Evolutionary conservation across 2,329 filamentous ascomycete genomes (phyloP), one percentile per base, ranked within the genome.

Genomic region (Colletotrichum sp.): DNA sequence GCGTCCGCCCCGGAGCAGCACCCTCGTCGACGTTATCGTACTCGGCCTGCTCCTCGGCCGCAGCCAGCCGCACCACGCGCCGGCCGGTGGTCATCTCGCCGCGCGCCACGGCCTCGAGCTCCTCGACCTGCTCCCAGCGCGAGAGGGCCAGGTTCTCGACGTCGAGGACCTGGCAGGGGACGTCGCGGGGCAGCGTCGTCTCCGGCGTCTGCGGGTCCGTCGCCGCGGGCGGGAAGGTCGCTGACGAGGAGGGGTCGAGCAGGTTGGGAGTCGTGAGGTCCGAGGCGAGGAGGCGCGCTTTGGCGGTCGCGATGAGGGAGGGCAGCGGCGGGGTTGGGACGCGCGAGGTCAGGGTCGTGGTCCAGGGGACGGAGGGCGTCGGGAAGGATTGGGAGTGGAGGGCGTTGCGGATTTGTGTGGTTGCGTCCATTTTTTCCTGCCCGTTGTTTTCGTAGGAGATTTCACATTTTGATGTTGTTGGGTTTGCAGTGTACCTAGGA

Each of bases 61-160:
- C 83, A 0, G 77, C 82, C 34, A 97, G 90, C 5, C 96, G 90
- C 21, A 98, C 92, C 34, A 99, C 92, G 82, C 98, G 94, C 12
- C 96, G 87, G 0, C 97, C 97, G 55, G 92, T 90, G 1, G 90
- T 95, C 78, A 88, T 91, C 85, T 96, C 94, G 1, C 95, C 95
- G 15, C 94, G 89, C 80, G 94, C 92, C 60, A 92, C 87, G 58
- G 92, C 90, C 83, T 96, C 94, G 8, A 97, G 91, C 38, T 93
- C 92, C 83, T 98, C 95, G 36, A 98, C 90, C 83, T 98, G 95
- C 78, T 95, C 93, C 95, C 96, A 98, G 67, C 94, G 90, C 79
- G 94, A 95, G 68, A 91, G 89, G 3, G 93, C 90, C 24, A 98
- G 89, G 81, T 98, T 96, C 81, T 98, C 94, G 9, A 98, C 88